phyloP scores from a whole-genome alignment of 306 rosid species.

The Trifolium repens region DNA sequence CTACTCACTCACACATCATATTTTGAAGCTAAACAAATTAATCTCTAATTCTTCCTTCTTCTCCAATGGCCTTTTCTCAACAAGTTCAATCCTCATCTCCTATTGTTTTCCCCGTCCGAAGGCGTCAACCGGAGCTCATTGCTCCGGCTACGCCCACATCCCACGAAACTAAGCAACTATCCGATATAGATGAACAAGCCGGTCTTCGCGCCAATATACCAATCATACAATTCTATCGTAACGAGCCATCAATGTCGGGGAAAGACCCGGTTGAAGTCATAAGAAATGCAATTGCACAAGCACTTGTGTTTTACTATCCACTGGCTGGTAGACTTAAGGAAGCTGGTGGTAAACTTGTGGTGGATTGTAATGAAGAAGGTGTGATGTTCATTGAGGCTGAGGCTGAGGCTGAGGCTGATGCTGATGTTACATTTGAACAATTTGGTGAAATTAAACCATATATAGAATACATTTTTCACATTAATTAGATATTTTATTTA shows the following conservation, averaged over 20 bases:
- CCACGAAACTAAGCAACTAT: conserved; percentile 11
- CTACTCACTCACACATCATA: neutral
- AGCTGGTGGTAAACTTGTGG: conserved; percentile 32
- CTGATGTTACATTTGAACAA: conserved; percentile 29
- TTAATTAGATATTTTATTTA: no score
- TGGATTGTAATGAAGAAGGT: conserved; percentile 58
- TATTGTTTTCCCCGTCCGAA: neutral
- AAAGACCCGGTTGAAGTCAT: conserved; percentile 38
- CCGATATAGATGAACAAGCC: conserved; percentile 29
- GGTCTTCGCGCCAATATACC: neutral
- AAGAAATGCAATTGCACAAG: conserved; percentile 28
- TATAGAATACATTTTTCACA: no score
- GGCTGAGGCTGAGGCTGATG: conserved; percentile 45
- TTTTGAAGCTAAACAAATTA: no score
- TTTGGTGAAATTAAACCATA: conserved; percentile 44
- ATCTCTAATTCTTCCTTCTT: neutral
- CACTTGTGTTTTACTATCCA: conserved; percentile 37
- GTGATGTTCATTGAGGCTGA: conserved; percentile 52
- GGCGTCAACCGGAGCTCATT: conserved; percentile 12
- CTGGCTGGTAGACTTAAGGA: conserved; percentile 33
- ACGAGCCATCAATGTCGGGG: conserved; percentile 8
- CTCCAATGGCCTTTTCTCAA: neutral
- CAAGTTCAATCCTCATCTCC: neutral
- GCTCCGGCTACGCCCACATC: conserved; percentile 26
- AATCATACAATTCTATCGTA: neutral